Base-by-base conservation (phyloP, 805 yeast genomes). In the Priceomyces carsonii region DNA sequence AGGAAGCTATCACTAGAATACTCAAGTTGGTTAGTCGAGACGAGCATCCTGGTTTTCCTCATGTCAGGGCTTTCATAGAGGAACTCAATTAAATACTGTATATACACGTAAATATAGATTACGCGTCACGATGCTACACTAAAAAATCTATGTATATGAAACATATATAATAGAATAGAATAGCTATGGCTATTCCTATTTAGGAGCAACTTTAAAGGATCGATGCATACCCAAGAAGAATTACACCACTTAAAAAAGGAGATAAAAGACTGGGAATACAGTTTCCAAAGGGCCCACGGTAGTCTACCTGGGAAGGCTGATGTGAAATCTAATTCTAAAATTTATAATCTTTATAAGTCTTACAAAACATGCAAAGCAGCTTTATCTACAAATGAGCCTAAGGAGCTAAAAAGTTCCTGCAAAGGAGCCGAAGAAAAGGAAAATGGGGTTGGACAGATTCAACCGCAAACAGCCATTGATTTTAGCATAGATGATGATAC, bases 181-280 rank as follows among this genome's bases (percentile, higher is more conserved):
- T 14, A 26, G 7, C 29, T 16, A 12, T 14, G 12, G 17, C 10
- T 6, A 26, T n/a, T 19, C 12, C 23, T 23, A 22, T 23, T 14
- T 9, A 12, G 17, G 17, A n/a, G 17, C 27, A 7, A 20, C 18
- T 7, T 9, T 5, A 18, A 14, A 13, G 12, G 16, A 25, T 33
- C 6, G 16, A 43, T 43, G 47, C 29, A 38, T 15, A 25, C 43
- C 13, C 36, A 31, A 17, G 33, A 34, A 7, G 34, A 31, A 14
- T 24, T 50, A 15, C 32, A 27, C 8, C 45, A 43, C 33, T 39
- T 63, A 6, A 60, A 55, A 40, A 50, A 42, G 31, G 46, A 53
- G 33, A 66, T 68, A 29, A 69, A 69, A 38, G 48, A 41, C 10
- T 69, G 74, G 74, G 74, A 69, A 40, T 53, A 57, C 32, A 44